Conservation (phyloP, 2,329 filamentous ascomycete species). For the Aspergillus felis region DNA sequence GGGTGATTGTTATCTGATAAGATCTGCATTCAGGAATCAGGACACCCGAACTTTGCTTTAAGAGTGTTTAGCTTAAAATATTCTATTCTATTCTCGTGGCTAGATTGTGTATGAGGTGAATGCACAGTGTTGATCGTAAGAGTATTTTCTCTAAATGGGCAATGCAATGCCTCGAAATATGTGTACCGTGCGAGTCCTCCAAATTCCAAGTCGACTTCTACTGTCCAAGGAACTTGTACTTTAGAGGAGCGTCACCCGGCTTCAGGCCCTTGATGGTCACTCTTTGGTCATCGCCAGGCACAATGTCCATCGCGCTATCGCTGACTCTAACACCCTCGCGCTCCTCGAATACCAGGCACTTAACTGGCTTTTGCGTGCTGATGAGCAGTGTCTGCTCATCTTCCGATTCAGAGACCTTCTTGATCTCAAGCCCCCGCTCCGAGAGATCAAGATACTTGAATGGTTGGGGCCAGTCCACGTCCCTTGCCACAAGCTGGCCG, state of each 20-base stretch:
- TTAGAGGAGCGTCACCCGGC: conserved; percentile 15
- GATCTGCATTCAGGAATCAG: background rate
- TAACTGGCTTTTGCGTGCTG: conserved; percentile 51
- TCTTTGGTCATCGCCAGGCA: conserved; percentile 55
- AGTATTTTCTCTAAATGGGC: background rate
- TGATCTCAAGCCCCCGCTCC: conserved; percentile 47
- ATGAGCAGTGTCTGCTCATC: conserved; percentile 37
- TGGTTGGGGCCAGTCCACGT: conserved; percentile 59
- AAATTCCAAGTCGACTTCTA: background rate
- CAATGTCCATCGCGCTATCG: conserved; percentile 56
- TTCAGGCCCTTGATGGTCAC: conserved; percentile 26
- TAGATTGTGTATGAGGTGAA: background rate
- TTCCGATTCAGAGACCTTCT: conserved; percentile 29
- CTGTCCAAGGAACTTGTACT: conserved; percentile 27
- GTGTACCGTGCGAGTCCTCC: background rate
- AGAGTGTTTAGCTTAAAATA: no score
- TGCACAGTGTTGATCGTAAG: background rate
- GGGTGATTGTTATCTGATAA: conserved; percentile 7
- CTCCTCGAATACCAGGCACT: conserved; percentile 60
- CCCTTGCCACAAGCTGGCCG: conserved; percentile 49
- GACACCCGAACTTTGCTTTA: no score
- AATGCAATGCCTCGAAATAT: background rate
- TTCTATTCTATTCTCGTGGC: background rate
- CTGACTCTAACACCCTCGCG: conserved; percentile 50
- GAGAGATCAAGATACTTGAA: conserved; percentile 56